Evolutionary conservation across 768 basidiomycete species (phyloP), one percentile per base, ranked within the genome.

Genomic region (Leccinum aurantiacum): DNA sequence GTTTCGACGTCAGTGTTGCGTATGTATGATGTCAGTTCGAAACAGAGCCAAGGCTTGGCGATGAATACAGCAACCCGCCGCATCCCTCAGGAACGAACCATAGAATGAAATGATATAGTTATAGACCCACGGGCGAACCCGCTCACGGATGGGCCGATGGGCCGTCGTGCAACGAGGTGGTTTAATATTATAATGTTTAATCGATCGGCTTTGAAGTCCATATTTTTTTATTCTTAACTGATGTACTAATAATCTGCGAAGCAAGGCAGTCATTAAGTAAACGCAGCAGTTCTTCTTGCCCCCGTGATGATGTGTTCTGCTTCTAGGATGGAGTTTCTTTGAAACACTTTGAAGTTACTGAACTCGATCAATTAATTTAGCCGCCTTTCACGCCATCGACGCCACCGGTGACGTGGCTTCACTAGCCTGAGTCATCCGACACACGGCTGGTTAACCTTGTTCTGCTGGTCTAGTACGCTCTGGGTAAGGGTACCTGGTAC

Each of bases 41-140:
- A 48, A 59, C n/a, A 46, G 33, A 29, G 14, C 8, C 13, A 31
- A 31, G 31, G 31, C 47, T 17, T 62, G 24, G 15, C 52, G 37
- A 65, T 47, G 11, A 51, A 59, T 59, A 67, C 67, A 69, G 61
- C 64, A 66, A 61, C 59, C 56, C 47, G 60, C 64, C 66, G 49
- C 44, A 46, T 22, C 41, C 37, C n/a, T 57, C 51, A 62, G 57
- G 58, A 60, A 65, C 14, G 6, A 3, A 19, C 6, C 14, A 29
- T 10, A 15, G 10, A 31, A 53, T 29, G 31, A 52, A 65, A 48
- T 51, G 56, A 57, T 44, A 11, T 2, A 44, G n/a, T 44, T 44
- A 44, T n/a, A 24, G 17, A 22, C 22, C 4, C 47, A 25, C 24
- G 7, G 47, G 24, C 22, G 13, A 48, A 22, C 14, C 24, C 44